Evolutionary conservation across 116 monocot genomes (phyloP).

Genomic region (Posidonia oceanica): DNA sequence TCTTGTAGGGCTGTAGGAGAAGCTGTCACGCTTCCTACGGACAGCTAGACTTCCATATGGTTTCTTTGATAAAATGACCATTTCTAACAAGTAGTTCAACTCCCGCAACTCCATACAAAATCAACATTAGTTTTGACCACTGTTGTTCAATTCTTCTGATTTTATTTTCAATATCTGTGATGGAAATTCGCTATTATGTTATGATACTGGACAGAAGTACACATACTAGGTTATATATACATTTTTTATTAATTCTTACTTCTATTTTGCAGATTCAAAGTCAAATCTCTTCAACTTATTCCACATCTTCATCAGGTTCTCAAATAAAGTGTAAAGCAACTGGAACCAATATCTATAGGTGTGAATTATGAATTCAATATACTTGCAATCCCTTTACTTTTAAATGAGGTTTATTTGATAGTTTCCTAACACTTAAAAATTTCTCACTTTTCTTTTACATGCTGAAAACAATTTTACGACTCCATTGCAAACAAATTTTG

Average conservation of each 20-base stretch:
- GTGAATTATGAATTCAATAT: constrained; percentile 5
- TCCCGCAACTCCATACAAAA: too few species aligned
- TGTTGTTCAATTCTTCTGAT: too few species aligned
- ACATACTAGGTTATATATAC: neutral
- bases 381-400: neutral
- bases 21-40: too few species aligned
- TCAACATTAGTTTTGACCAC: too few species aligned
- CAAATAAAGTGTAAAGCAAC: constrained; percentile 25
- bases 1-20: too few species aligned
- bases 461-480: neutral
- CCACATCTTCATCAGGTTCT: constrained; percentile 9
- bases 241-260: neutral
- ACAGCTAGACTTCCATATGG: too few species aligned
- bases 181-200: neutral
- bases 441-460: neutral
- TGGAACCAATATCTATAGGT: constrained; percentile 20
- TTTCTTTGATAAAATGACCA: neutral
- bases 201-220: too few species aligned
- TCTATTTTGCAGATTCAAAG: constrained; percentile 27
- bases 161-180: neutral
- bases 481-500: neutral
- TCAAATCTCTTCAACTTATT: constrained; percentile 15
- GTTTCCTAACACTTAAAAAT: neutral
- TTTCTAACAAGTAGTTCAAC: neutral
- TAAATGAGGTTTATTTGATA: neutral